Evolutionary conservation across 352 stramenopile genomes (phyloP), one percentile per base, ranked within the genome.

Genomic region (Blastocystis sp.): DNA sequence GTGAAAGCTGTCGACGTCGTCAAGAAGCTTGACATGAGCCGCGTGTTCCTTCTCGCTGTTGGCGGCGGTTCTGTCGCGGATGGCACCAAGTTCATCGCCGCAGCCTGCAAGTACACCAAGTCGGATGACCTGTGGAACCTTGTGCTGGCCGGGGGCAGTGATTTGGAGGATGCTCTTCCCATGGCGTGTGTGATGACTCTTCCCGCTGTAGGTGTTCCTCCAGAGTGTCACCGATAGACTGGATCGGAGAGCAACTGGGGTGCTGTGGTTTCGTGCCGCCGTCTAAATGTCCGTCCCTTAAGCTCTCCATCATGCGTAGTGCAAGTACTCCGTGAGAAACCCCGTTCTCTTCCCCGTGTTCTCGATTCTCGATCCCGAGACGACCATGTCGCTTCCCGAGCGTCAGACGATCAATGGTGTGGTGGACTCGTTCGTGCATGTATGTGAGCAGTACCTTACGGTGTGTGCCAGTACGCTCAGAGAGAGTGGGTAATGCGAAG

Each of bases 1-100:
- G n/a, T 88, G 40, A 88, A 88, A 45, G 78, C 78, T 61, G 66
- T 76, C 19, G 66, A 40, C 54, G 42, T 38, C 17, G 24, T 76
- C 66, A 76, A 76, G 66, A 76, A 76, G 34, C 42, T 76, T 7
- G 66, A 61, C 24, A 34, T 61, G n/a, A 54, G 24, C 24, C 42
- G 48, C 24, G 66, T 76, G 66, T 76, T 54, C 24, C 42, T 61
- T 76, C 66, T 76, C 24, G 42, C 66, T 59, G 66, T 76, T 14
- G 66, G 66, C 7, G 66, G 62, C 40, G 62, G 62, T 14, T 69
- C 62, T 69, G 62, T 69, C 7, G 28, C 40, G 7, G 62, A 69
- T 59, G 66, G 66, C 7, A 76, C 66, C 19, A 76, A 76, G 48
- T 52, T 76, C 34, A 76, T 76, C 54, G 66, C 66, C 0, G 66